Base-by-base conservation (phyloP, 345 rosid species). In the Psidium guajava region DNA sequence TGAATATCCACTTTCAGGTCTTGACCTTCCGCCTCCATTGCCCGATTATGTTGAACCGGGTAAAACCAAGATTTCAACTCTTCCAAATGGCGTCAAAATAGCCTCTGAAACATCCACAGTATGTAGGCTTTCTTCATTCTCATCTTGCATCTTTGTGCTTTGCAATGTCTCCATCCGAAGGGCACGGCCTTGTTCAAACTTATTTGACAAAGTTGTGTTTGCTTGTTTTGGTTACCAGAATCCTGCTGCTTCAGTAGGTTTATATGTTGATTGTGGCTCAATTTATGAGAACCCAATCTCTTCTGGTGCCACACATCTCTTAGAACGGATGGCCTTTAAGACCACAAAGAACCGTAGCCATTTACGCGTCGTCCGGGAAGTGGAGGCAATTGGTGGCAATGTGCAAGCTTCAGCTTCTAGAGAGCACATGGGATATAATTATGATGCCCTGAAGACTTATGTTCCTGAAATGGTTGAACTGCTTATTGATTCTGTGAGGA, bases 381-480 rank as follows among this genome's bases (percentile, higher is more conserved):
- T 93, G 86, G 99, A 96, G 91, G 97, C 99, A 85, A 93, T 95
- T 87, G 99, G 99, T 81, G 98, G 95, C 73, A 90, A 84, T 82
- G 90, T 95, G 25, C 89, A 88, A 85, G 94, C 97, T 75, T 92
- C 97, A 85, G 96, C 97, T n/a, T 93, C 98, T 9, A 87, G 98
- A 89, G 98, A 96, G 85, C 99, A 95, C 87, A 95, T 96, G 92
- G 91, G 77, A 69, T 69, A 97, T 88, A 94, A 96, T 18, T 91
- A 95, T 85, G 98, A 97, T 93, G 99, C 99, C 85, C 87, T 97
- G 83, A 97, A 93, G 91, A 95, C 95, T 7, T 90, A 97, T 91
- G 95, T 95, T 86, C 98, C 98, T 18, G 91, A 92, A 88, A 96
- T 96, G 99, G 96, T 93, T 18, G 99, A 97, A 87, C 90, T 97